These are phyloP conservation scores for Mycena olivaceomarginata DNA, from an alignment of 768 basidiomycete species.

Conservation along the genomic window DNA sequence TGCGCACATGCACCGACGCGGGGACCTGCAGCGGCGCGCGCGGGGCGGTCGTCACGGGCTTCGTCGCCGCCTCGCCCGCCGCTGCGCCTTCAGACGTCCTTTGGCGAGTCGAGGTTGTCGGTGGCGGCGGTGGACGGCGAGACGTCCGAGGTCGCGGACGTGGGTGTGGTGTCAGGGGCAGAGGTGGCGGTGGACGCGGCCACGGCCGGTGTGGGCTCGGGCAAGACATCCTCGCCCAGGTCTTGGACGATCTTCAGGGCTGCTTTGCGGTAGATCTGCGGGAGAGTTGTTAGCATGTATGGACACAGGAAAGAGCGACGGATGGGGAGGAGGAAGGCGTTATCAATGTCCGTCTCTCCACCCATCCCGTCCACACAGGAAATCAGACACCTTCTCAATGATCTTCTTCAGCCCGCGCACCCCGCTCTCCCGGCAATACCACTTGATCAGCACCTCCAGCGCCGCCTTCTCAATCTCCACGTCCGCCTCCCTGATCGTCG, in stretches of 20 bases:
- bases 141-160: no score
- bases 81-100: no score
- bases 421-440: conserved; percentile 98
- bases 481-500: no score
- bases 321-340: no score
- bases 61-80: conserved; percentile 41
- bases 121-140: conserved; percentile 9
- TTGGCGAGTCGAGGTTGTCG: conserved; percentile 23
- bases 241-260: conserved; percentile 94
- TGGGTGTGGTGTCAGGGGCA: no score
- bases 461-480: no score
- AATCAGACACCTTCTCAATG: conserved; percentile 89
- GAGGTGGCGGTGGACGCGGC: conserved; percentile 20
- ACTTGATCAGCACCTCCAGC: conserved; percentile 90
- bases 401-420: conserved; percentile 98
- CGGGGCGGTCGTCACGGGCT: conserved; percentile 83
- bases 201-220: conserved; percentile 69
- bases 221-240: conserved; percentile 90
- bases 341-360: no score
- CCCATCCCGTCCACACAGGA: no score
- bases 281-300: background rate
- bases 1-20: conserved; percentile 82
- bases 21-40: conserved; percentile 91
- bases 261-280: conserved; percentile 89
- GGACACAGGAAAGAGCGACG: no score